Evolutionary conservation across 495 filamentous ascomycete species (phyloP), one percentile per base, ranked within the genome.

Genomic region (Xylaria grammica): DNA sequence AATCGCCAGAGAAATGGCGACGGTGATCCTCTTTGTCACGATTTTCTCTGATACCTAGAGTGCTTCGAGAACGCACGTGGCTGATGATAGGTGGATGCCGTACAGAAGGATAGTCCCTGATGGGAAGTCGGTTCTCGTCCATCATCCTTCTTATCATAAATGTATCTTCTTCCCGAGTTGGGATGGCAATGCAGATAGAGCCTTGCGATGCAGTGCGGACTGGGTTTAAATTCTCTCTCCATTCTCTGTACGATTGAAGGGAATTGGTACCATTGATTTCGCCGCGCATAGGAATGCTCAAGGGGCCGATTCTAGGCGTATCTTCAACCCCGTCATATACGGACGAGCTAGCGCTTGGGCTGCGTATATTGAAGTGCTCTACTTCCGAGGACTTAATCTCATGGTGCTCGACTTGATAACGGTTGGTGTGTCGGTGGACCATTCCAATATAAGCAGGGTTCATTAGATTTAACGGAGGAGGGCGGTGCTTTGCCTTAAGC

Each of bases 11-110:
- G 46, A 62, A 42, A 20, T 60, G 58, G 8, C 58, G 58, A 26
- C 40, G 27, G 48, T 34, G 22, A 11, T 51, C 20, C 15, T 51
- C 22, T 27, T 22, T 42, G 1, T 52, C 48, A 22, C 26, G 60
- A 15, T 62, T 32, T 20, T 65, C 63, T 45, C 63, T 42, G 22
- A 65, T 60, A 5, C 55, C 55, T 19, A 65, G 36, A 17, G 55
- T 19, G 27, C 63, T 60, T 46, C 55, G 63, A 34, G 63, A 60
- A 38, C 63, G 63, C 22, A 60, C 44, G 20, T 48, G 40, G 9
- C 40, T 56, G 27, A 52, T 3, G 48, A 17, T 10, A 45, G 32
- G 36, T 11, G 55, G 22, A 46, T 30, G n/a, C 26, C 3, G 27
- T 10, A n/a, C n/a, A 46, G 26, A 10, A 4, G 32, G 55, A 20